Base-by-base conservation (phyloP, 2,329 filamentous ascomycete species). In the Pseudogymnoascus sp. region DNA sequence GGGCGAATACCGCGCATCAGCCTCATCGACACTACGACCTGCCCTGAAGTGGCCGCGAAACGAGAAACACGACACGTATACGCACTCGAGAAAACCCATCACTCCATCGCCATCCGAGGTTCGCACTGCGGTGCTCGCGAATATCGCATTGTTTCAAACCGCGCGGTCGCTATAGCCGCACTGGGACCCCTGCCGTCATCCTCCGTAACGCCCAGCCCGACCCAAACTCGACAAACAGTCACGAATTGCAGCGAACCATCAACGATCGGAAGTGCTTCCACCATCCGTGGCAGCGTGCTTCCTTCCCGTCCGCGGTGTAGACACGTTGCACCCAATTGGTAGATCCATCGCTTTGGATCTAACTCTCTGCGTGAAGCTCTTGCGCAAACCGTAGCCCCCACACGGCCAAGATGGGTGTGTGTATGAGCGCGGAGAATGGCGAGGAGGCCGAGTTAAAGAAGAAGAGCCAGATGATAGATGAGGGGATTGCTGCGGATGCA, bases 371-470 rank as follows among this genome's bases (percentile, higher is more conserved):
- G 11, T 11, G 11, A 28, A 21, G 50, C 50, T 56, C 50, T 33
- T 56, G 50, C 50, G 50, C 50, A 56, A 28, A 56, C 28, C 50
- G 50, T 56, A 33, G 50, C 28, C 50, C 50, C 50, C 50, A 40
- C 59, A 60, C 38, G 35, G 59, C 59, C 78, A 84, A 74, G 72
- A 99, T 99, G 94, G 94, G 94, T 77, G 85, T 84, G 71, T 99
- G 94, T 81, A 90, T 96, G 85, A 97, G 91, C 78, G 88, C 88
- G 69, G 88, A 88, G 75, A 70, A 75, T 66, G 70, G 75, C 67
- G 92, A 92, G 75, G 91, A 95, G 79, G 85, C 83, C 75, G 92
- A 96, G 74, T 88, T 92, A 82, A 96, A 94, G 84, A 96, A 97
- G 82, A 87, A 90, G 77, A 97, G 92, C 77, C 92, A 97, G 78